These are phyloP conservation scores for Friedmanniomyces simplex DNA, from an alignment of 495 filamentous ascomycete genomes.

Conservation along the genomic window DNA sequence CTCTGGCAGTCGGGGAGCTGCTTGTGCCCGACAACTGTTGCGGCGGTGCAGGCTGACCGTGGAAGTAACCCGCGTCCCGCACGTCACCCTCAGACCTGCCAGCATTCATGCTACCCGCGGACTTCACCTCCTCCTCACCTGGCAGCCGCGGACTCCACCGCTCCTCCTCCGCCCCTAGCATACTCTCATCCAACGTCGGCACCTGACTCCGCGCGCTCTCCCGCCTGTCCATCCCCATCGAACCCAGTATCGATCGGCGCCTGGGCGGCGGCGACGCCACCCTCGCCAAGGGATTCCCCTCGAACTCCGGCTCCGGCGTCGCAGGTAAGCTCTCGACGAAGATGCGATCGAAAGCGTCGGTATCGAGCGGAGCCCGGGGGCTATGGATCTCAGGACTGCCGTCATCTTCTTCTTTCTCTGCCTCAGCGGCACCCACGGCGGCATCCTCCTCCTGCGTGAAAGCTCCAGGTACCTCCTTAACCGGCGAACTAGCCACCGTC, in stretches of 20 bases:
- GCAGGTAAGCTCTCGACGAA: constrained; percentile 16
- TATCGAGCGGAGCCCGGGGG: constrained; percentile 4
- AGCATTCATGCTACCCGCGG: neutral
- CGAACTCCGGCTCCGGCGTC: neutral
- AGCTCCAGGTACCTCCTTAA: neutral
- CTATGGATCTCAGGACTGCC: constrained; percentile 2
- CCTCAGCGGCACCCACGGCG: neutral
- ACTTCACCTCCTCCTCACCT: neutral
- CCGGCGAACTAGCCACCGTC: constrained; percentile 1
- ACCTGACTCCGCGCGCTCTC: neutral
- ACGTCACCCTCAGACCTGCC: too few species aligned
- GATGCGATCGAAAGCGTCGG: constrained; percentile 17
- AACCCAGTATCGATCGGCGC: neutral
- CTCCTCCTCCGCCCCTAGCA: neutral
- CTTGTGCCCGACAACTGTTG: neutral
- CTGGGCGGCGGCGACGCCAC: neutral
- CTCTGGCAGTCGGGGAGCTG: neutral
- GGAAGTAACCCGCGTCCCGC: neutral
- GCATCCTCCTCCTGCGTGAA: neutral
- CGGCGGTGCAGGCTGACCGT: neutral
- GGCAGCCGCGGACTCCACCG: neutral
- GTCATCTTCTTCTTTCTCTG: neutral
- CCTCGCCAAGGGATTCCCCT: neutral
- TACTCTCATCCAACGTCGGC: constrained; percentile 3
- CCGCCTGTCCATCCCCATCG: neutral